These are phyloP conservation scores for Penicillium sp. DNA, from an alignment of 2,329 filamentous ascomycete genomes.

Conservation along the genomic window DNA sequence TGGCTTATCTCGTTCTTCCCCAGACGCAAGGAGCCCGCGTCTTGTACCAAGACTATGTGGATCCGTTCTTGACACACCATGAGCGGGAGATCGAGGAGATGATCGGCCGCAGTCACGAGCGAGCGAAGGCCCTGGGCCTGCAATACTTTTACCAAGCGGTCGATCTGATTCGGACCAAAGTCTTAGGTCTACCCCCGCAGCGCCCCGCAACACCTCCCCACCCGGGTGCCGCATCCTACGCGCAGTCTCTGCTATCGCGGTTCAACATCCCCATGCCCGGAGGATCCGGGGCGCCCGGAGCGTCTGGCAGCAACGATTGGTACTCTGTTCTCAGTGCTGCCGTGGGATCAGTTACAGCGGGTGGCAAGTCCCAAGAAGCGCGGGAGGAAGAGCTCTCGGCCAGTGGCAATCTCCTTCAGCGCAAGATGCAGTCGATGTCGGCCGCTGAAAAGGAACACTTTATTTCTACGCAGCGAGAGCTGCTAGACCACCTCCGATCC, in stretches of 20 bases:
- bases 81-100: conserved; percentile 86
- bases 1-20: conserved; percentile 93
- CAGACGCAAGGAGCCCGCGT: conserved; percentile 89
- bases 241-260: conserved; percentile 74
- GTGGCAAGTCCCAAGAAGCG: conserved; percentile 37
- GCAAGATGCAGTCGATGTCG: conserved; percentile 58
- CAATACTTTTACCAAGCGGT: conserved; percentile 69
- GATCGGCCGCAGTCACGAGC: conserved; percentile 76
- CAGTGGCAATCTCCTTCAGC: conserved; percentile 65
- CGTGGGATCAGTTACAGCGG: conserved; percentile 58
- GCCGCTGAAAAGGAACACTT: conserved; percentile 66
- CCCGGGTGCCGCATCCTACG: conserved; percentile 55
- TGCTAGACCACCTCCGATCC: conserved; percentile 67
- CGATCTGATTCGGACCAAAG: conserved; percentile 67
- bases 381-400: conserved; percentile 52
- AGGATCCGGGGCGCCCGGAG: conserved; percentile 47
- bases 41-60: conserved; percentile 78
- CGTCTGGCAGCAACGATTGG: conserved; percentile 60
- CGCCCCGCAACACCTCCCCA: conserved; percentile 48
- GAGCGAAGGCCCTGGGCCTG: conserved; percentile 70
- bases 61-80: conserved; percentile 84
- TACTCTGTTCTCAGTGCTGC: conserved; percentile 74
- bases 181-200: conserved; percentile 71
- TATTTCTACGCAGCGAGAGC: conserved; percentile 73
- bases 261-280: conserved; percentile 74